Evolutionary conservation across 1,139 yeast genomes (phyloP), one percentile per base, ranked within the genome.

Genomic region (Kodamaea plutei): DNA sequence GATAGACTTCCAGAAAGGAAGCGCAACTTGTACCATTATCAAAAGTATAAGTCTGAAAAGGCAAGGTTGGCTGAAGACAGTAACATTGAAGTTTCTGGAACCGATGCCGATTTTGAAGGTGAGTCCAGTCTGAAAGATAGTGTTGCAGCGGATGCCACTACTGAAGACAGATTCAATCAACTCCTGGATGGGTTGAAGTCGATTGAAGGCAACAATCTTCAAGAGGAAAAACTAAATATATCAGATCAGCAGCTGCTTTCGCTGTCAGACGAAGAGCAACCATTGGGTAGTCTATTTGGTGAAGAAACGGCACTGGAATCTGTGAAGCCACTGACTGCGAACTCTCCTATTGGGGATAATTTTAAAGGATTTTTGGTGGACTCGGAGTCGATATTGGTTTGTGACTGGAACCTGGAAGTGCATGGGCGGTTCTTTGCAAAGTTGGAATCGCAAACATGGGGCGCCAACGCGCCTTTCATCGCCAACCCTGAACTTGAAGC

Each of bases 321-420:
- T 8, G 26, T 56, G 20, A 51, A 50, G 3, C 44, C 44, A 8
- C 18, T 24, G 26, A 20, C 15, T 15, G 26, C 11, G 5, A 52
- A 53, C 29, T 52, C 60, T 0, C 60, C 61, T 2, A 30, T 38
- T 15, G 53, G 40, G 11, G 23, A 34, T 14, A 11, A 33, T 8
- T 30, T 29, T 4, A n/a, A n/a, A n/a, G 23, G 23, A 9, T 13
- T 13, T 4, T 5, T 15, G 23, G 5, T 21, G 8, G 23, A 21
- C 12, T 9, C n/a, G 11, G 23, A 12, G 12, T 10, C 14, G 19
- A 72, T 82, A 2, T 57, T 87, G 16, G 71, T 85, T 6, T 79
- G 94, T 50, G 84, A 84, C 44, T 87, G 95, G 94, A 61, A 66
- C 20, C 53, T 59, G 4, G 66, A 58, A 3, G 50, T 61, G 2